Evolutionary conservation across 2,329 filamentous ascomycete species (phyloP), one percentile per base, ranked within the genome.

Genomic region (Fusarium sp.): DNA sequence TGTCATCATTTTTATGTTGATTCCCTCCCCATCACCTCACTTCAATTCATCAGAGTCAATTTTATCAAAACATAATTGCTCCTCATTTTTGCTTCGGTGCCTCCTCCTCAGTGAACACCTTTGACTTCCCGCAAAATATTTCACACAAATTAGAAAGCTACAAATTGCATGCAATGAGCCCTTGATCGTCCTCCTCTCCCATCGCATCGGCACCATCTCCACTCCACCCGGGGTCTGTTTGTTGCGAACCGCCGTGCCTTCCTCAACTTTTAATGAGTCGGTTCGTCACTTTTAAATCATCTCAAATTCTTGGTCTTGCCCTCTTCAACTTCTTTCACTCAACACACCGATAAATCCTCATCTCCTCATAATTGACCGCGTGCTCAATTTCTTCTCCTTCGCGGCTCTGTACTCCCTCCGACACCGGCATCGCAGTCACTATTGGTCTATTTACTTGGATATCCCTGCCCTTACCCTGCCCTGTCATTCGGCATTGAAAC

Each of bases 401-500:
- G 17, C 24, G 37, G 35, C 46, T 53, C 24, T 26, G n/a, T n/a
- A 13, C 15, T 14, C 15, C 13, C 53, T 53, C 52, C 60, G 60
- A 64, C 61, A 43, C 66, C 66, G 66, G 66, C 56, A 57, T 56
- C 39, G 35, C 56, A 51, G 32, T 54, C n/a, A 9, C 40, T 39
- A 17, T 40, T 20, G 15, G 10, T 32, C 22, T 49, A 22, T 56
- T 62, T 50, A 65, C 62, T 59, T 59, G 33, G 48, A 45, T 50
- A 62, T 61, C 66, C 62, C 49, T 68, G 43, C 49, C 37, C 56
- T 68, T 68, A 57, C 66, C 62, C 49, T 68, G 39, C 49, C 37
- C 56, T 68, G 56, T 52, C 52, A 67, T 69, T 57, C 46, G 61
- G 51, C 52, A 65, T 61, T 57, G 63, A 58, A 56, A 66, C 60